A percentile compares a stretch with the other conserved stretches of the same genome.
Conservation (phyloP, 73 alveolate species). For the Paramecium biaurelia region DNA sequence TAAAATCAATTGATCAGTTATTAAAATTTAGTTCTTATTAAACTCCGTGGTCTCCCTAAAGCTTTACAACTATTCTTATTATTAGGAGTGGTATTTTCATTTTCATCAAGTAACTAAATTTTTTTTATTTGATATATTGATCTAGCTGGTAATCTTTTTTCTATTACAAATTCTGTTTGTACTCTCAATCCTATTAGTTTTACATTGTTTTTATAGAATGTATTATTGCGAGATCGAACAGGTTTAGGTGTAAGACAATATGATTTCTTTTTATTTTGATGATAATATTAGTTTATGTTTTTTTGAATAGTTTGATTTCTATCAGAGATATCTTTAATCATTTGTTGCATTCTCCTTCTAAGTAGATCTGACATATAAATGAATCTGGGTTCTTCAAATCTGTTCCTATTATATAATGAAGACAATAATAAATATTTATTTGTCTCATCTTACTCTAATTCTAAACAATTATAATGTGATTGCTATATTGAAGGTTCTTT, state of each 20-base stretch:
- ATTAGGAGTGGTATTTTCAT: not conserved
- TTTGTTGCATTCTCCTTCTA: not conserved
- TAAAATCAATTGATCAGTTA: slow-evolving; percentile 17
- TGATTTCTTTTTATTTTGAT: not conserved
- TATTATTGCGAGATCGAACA: not conserved
- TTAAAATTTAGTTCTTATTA: not conserved
- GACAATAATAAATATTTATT: not conserved
- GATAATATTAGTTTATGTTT: not conserved
- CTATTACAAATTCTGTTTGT: not conserved
- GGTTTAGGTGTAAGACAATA: not conserved
- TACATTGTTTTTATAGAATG: not conserved
- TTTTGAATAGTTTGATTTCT: not conserved
- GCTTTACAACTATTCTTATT: slow-evolving; percentile 20
- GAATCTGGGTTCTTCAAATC: slow-evolving; percentile 5
- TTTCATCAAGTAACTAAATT: slow-evolving; percentile 28
- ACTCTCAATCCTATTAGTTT: not conserved
- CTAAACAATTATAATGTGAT: not conserved
- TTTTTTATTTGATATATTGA: not conserved
- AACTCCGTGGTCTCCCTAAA: not conserved
- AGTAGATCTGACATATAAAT: not conserved
- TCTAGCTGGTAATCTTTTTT: not conserved
- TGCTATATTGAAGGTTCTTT: not conserved
- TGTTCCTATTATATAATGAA: not conserved
- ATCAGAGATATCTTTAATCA: not conserved
- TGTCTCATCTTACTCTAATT: not conserved